These are phyloP conservation scores for Oryza longistaminata DNA, from an alignment of 176 grass and related monocot species.

Conservation along the genomic window DNA sequence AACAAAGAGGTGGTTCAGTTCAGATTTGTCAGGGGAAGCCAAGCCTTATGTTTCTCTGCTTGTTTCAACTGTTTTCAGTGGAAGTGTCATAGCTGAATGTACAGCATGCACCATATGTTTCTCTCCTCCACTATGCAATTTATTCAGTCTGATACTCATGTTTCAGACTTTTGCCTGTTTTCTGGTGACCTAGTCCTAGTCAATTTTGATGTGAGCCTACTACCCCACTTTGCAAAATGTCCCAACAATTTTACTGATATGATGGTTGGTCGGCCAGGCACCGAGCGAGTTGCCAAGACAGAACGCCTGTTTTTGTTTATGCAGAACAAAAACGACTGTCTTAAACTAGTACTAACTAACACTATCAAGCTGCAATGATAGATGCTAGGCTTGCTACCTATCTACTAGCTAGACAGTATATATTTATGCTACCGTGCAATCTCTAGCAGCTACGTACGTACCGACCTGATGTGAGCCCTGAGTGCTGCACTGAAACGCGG, in stretches of 20 bases:
- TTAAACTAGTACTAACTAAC: slow-evolving; percentile 21
- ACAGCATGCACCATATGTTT: not conserved
- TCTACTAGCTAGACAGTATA: not conserved
- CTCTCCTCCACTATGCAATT: not conserved
- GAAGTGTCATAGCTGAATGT: not conserved
- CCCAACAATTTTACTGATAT: not conserved
- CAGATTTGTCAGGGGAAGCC: not conserved
- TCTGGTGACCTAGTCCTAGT: not conserved
- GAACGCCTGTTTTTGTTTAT: not conserved
- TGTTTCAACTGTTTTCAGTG: not conserved
- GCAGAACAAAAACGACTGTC: not conserved
- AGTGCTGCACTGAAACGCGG: not conserved
- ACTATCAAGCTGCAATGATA: not conserved
- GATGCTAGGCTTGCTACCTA: not conserved
- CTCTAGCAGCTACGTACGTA: not conserved
- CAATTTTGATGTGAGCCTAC: not conserved
- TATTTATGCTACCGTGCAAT: not conserved
- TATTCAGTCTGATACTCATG: not conserved
- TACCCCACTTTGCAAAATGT: not conserved
- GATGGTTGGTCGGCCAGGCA: not conserved
- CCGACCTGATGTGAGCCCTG: not conserved
- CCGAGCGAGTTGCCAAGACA: not conserved
- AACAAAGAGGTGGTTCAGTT: not conserved
- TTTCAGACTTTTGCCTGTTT: not conserved
- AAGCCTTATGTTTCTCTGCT: not conserved